Evolutionary conservation across 495 filamentous ascomycete genomes (phyloP).

Genomic region (Podospora pseudoanserina): DNA sequence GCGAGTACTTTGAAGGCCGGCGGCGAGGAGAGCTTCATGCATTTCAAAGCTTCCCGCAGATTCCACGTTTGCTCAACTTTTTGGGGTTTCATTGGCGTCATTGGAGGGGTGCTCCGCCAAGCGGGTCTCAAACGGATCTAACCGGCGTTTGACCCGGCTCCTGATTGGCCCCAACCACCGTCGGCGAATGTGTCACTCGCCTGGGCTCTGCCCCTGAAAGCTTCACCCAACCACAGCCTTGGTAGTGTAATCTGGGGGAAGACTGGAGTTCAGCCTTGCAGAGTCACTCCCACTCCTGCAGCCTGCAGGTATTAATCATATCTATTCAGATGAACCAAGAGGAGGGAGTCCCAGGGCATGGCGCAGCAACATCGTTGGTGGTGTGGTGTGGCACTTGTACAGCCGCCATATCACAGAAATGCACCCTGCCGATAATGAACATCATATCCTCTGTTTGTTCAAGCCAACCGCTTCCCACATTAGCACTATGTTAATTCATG

Average conservation of each 20-base stretch:
- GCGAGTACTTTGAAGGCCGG: not conserved
- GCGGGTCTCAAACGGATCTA: not conserved
- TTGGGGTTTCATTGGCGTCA: conserved; percentile 2
- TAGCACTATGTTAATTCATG: not conserved
- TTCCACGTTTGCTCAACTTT: conserved; percentile 11
- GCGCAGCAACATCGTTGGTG: not conserved
- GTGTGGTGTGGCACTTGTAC: not conserved
- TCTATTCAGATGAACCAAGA: not conserved
- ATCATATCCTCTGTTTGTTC: not conserved
- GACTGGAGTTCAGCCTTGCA: not conserved
- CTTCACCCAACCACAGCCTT: not conserved
- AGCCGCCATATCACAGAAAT: not conserved
- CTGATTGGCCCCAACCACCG: not conserved
- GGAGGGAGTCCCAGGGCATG: not conserved
- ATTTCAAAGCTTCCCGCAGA: not conserved
- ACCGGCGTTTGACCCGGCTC: conserved; percentile 1
- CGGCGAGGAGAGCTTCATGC: not conserved
- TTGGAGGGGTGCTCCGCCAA: conserved; percentile 5
- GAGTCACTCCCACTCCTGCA: not conserved
- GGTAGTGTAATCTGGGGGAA: not conserved
- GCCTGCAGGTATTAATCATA: not conserved
- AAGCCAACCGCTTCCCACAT: not conserved
- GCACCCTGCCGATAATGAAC: not conserved
- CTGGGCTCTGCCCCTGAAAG: not conserved
- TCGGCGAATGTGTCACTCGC: not conserved